Evolutionary conservation across 2,329 filamentous ascomycete genomes (phyloP).

Genomic region (Talaromyces rugulosus): DNA sequence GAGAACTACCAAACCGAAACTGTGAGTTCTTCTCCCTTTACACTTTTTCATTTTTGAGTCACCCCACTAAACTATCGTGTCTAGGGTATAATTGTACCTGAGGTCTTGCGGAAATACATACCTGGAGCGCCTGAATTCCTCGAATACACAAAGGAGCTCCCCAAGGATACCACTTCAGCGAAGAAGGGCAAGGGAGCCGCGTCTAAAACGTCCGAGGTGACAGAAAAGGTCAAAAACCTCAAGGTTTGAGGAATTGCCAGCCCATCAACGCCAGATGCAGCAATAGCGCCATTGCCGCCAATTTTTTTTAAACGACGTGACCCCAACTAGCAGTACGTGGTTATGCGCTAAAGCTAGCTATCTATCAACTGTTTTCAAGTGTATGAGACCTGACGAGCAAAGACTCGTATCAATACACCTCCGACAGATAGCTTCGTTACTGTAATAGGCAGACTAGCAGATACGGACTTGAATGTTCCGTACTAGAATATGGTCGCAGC

Average conservation of each 20-base stretch:
- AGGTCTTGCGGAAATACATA: slow-evolving; percentile 82
- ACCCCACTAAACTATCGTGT: not conserved
- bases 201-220: slow-evolving; percentile 27
- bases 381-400: not conserved
- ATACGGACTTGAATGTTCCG: not conserved
- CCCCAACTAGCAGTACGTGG: not conserved
- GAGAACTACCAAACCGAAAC: slow-evolving; percentile 96
- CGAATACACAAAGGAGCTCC: slow-evolving; percentile 78
- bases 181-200: slow-evolving; percentile 46
- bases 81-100: slow-evolving; percentile 73
- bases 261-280: not conserved
- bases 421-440: not conserved
- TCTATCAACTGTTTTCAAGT: not conserved
- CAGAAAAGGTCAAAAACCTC: slow-evolving; percentile 39
- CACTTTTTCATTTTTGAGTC: not conserved
- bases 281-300: not conserved
- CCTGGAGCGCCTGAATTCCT: slow-evolving; percentile 86
- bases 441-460: not conserved
- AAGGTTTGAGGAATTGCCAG: slow-evolving; percentile 29
- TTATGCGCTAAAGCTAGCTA: not conserved
- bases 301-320: not conserved
- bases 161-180: slow-evolving; percentile 66
- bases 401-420: not conserved
- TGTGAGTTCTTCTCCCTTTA: slow-evolving; percentile 37
- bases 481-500: not conserved